Evolutionary conservation across 345 rosid genomes (phyloP).

Genomic region (Arabis alpina): DNA sequence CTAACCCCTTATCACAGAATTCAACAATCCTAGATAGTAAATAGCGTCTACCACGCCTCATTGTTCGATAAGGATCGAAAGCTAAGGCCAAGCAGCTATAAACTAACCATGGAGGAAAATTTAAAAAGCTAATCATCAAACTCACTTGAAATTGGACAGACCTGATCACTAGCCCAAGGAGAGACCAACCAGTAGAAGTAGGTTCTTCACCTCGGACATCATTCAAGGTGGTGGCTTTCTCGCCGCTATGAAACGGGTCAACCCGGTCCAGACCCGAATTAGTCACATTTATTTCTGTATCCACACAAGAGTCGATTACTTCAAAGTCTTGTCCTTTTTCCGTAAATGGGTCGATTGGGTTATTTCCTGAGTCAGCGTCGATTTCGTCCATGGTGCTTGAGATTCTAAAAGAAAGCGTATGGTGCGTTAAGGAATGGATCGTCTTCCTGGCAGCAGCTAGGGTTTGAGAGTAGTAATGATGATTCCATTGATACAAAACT

Average conservation of each 20-base stretch:
- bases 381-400: too few species aligned
- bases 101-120: slow-evolving; percentile 52
- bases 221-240: slow-evolving; percentile 14
- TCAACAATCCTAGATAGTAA: slow-evolving; percentile 33
- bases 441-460: not conserved
- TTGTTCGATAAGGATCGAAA: slow-evolving; percentile 57
- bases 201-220: slow-evolving; percentile 9
- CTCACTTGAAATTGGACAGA: slow-evolving; percentile 65
- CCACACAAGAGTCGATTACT: slow-evolving; percentile 19
- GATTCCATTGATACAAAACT: slow-evolving; percentile 35
- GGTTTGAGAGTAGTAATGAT: not conserved
- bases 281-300: slow-evolving; percentile 10
- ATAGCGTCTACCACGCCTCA: slow-evolving; percentile 49
- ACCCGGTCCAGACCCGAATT: slow-evolving; percentile 31
- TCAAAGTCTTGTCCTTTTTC: not conserved
- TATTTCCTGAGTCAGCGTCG: not conserved
- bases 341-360: not conserved
- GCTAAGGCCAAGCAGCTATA: slow-evolving; percentile 46
- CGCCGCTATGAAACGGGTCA: slow-evolving; percentile 28
- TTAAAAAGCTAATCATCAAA: slow-evolving; percentile 52
- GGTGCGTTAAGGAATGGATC: slow-evolving; percentile 54
- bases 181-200: slow-evolving; percentile 40
- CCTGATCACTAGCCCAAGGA: slow-evolving; percentile 57
- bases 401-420: slow-evolving; percentile 45
- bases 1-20: slow-evolving; percentile 45